Evolutionary conservation across 2,329 filamentous ascomycete species (phyloP).

Genomic region (Colletotrichum nymphaeae): DNA sequence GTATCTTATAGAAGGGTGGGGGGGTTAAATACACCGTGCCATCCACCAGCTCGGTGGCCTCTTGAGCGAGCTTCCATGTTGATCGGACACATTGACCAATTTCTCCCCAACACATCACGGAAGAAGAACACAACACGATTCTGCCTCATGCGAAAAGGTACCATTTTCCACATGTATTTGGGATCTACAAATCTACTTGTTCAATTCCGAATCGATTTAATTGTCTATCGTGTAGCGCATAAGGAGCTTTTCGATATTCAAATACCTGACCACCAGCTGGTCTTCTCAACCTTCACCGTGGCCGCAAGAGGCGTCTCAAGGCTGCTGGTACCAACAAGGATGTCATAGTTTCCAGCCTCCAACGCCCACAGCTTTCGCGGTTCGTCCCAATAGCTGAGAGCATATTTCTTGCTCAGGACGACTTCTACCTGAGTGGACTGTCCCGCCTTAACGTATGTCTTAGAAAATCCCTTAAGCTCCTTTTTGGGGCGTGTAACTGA

Average conservation of each 20-base stretch:
- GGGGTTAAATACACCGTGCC: too few relatives aligned
- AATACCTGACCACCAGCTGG: constrained; percentile 4
- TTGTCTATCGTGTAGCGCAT: neutral
- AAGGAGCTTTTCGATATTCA: neutral
- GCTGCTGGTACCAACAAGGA: constrained; percentile 1
- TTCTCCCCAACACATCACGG: too few relatives aligned
- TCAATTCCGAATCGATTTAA: too few relatives aligned
- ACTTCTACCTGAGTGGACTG: constrained; percentile 39
- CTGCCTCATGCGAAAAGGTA: too few relatives aligned
- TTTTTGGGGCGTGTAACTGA: constrained; percentile 55
- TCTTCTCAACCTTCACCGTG: neutral
- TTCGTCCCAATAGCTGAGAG: constrained; percentile 13
- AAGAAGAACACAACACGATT: too few relatives aligned
- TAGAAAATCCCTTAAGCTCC: constrained; percentile 63
- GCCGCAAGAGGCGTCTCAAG: neutral
- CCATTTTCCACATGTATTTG: too few relatives aligned
- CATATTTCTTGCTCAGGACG: neutral
- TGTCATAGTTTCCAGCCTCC: constrained; percentile 1
- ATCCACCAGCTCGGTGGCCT: too few relatives aligned
- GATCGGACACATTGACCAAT: too few relatives aligned
- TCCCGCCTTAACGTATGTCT: constrained; percentile 62
- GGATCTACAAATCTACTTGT: too few relatives aligned
- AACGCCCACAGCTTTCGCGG: neutral
- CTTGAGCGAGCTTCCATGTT: too few relatives aligned
- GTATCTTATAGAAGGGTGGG: too few relatives aligned